A percentile compares a stretch with the other conserved stretches of the same genome.
phyloP scores from a whole-genome alignment of 2,329 filamentous ascomycete species.

The Cladosporium sp. region DNA sequence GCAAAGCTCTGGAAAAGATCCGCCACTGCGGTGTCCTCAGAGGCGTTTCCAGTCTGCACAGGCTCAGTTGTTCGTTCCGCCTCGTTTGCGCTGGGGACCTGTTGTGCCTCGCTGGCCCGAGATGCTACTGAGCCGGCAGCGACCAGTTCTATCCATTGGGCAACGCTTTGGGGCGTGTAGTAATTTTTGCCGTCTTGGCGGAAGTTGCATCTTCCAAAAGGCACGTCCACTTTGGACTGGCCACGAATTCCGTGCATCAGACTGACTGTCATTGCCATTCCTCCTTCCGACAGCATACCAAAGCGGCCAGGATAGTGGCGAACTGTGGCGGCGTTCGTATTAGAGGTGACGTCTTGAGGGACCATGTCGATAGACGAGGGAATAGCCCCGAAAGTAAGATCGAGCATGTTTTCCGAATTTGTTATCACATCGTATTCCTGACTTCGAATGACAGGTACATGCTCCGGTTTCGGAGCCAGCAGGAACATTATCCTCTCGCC shows the following conservation, averaged over 20 bases:
- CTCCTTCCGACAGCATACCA: constrained; percentile 62
- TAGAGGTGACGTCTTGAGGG: constrained; percentile 11
- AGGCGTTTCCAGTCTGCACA: background rate
- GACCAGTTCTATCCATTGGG: background rate
- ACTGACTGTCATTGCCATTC: constrained; percentile 48
- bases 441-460: constrained; percentile 6
- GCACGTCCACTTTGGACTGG: constrained; percentile 20
- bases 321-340: constrained; percentile 20
- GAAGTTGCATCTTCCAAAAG: background rate
- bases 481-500: constrained; percentile 70
- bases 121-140: background rate
- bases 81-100: background rate
- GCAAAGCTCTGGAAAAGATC: constrained; percentile 4
- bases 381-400: constrained; percentile 41
- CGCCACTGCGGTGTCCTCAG: background rate
- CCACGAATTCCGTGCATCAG: background rate
- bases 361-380: constrained; percentile 46
- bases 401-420: constrained; percentile 28
- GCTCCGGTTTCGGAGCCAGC: constrained; percentile 40
- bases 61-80: background rate
- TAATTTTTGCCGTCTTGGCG: background rate
- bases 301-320: constrained; percentile 48
- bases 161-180: background rate
- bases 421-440: background rate
- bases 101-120: background rate